phyloP scores from a whole-genome alignment of 148 eudicot species.

The Chenopodium formosanum region DNA sequence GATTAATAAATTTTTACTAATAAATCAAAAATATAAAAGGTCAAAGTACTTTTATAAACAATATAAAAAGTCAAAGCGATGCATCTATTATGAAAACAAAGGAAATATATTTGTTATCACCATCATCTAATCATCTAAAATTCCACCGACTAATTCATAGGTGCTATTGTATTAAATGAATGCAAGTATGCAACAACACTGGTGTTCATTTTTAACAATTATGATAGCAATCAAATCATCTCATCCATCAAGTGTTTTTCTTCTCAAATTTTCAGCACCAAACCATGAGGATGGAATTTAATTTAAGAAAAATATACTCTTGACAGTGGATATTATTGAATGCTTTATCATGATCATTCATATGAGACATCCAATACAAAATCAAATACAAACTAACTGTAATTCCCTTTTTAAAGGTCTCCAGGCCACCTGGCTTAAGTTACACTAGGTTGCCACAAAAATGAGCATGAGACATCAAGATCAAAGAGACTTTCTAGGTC shows the following conservation, averaged over 20 bases:
- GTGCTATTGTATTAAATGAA: background rate
- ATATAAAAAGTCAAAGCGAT: no score
- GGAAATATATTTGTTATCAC: background rate
- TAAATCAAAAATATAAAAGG: no score
- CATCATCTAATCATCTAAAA: background rate
- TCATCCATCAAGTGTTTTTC: background rate
- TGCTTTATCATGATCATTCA: background rate
- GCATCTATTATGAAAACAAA: no score
- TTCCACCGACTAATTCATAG: background rate
- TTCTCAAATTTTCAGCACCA: background rate
- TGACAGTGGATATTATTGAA: background rate
- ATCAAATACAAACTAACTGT: background rate
- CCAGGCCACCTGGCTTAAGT: no score
- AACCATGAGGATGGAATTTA: background rate
- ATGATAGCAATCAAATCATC: background rate
- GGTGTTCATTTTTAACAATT: background rate
- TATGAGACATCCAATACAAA: background rate
- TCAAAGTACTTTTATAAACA: no score
- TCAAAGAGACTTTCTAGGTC: background rate
- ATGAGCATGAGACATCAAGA: background rate
- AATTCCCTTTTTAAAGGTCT: background rate
- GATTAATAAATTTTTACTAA: no score
- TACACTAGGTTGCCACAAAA: no score
- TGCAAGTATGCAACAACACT: background rate
- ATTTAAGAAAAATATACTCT: background rate